Percentiles rank a stretch among this genome's conserved stretches.
phyloP scores from a whole-genome alignment of 345 rosid species.

The Gossypium turneri region DNA sequence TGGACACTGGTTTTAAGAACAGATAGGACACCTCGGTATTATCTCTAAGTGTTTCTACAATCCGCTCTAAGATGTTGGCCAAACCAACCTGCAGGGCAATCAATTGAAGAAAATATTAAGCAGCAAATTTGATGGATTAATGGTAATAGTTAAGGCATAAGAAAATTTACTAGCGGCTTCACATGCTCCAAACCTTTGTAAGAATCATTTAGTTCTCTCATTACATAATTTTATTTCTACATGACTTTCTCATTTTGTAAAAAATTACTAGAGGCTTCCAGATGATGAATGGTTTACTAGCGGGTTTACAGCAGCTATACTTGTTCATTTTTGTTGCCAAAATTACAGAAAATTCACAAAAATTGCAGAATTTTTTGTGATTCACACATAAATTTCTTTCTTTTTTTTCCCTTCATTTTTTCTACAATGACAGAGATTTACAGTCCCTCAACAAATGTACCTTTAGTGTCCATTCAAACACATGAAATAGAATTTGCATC shows the following conservation, averaged over 20 bases:
- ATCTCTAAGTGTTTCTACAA: constrained; percentile 62
- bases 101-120: neutral
- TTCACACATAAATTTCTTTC: neutral
- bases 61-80: constrained; percentile 69
- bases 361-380: too few relatives aligned
- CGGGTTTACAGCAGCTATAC: neutral
- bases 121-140: neutral
- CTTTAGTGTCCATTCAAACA: neutral
- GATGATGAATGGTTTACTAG: too few relatives aligned
- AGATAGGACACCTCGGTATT: constrained; percentile 68
- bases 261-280: too few relatives aligned
- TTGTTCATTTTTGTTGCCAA: neutral
- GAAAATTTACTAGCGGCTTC: neutral
- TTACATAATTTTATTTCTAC: neutral
- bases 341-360: neutral
- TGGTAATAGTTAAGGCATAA: neutral
- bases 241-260: neutral
- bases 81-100: constrained; percentile 62
- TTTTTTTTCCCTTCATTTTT: too few relatives aligned
- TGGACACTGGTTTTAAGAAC: constrained; percentile 80
- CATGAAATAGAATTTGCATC: neutral
- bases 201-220: neutral
- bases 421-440: neutral
- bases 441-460: neutral
- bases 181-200: neutral